phyloP scores from a whole-genome alignment of 2,329 filamentous ascomycete genomes.

The Byssothecium circinans region DNA sequence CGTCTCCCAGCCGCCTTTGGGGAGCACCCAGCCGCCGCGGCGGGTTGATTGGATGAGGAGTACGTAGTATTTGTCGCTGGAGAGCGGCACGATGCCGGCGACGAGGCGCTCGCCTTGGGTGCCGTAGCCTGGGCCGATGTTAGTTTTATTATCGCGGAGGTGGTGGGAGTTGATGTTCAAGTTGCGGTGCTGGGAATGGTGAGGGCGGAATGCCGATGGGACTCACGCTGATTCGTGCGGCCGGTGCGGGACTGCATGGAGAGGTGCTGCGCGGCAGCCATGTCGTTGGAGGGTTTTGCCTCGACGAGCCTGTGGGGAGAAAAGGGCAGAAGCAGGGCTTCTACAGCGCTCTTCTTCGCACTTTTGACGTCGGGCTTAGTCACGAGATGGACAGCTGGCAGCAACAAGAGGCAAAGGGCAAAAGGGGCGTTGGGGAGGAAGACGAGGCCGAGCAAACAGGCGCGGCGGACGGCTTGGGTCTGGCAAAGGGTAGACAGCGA shows the following conservation, averaged over 20 bases:
- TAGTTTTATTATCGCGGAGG: conserved; percentile 6
- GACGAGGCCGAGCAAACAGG: conserved; percentile 26
- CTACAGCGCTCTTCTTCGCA: too few species aligned
- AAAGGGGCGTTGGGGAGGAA: conserved; percentile 25
- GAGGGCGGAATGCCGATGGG: background rate
- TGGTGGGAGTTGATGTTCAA: background rate
- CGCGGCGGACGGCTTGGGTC: background rate
- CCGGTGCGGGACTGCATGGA: conserved; percentile 70
- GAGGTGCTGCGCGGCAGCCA: conserved; percentile 50
- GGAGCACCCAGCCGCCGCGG: conserved; percentile 91
- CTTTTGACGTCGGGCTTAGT: conserved; percentile 16
- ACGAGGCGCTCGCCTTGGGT: conserved; percentile 90
- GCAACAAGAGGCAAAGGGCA: too few species aligned
- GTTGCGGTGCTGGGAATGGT: background rate
- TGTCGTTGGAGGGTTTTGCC: conserved; percentile 26
- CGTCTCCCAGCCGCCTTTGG: conserved; percentile 96
- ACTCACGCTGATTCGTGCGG: conserved; percentile 80
- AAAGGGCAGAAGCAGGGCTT: conserved; percentile 10
- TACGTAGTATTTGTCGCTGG: conserved; percentile 81
- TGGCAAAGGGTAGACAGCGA: background rate
- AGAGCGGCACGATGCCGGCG: conserved; percentile 89
- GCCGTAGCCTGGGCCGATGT: conserved; percentile 72
- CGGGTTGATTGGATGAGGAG: conserved; percentile 91
- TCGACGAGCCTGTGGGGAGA: conserved; percentile 10
- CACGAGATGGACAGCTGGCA: conserved; percentile 5